Percentiles rank a stretch among this genome's conserved stretches.
Evolutionary conservation across 73 alveolate species (phyloP).

Genomic region (Paramecium tetraurelia): DNA sequence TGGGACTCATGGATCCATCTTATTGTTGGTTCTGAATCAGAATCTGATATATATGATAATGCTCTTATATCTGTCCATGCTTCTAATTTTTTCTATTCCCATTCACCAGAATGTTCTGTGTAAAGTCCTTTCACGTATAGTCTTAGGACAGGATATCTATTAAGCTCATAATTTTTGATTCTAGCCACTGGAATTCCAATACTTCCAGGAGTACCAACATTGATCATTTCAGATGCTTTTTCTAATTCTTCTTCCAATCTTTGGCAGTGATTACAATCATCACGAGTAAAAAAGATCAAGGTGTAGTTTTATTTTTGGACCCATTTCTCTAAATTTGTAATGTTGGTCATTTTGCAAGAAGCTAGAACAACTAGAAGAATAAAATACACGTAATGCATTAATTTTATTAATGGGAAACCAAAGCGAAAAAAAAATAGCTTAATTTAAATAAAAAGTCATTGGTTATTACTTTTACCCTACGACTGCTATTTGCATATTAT

Average conservation of each 20-base stretch:
- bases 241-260: background rate
- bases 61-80: slow-evolving; percentile 10
- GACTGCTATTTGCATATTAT: background rate
- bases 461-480: slow-evolving; percentile 27
- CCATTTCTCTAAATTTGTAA: slow-evolving; percentile 38
- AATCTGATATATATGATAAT: background rate
- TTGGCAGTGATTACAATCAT: slow-evolving; percentile 2
- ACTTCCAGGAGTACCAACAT: slow-evolving; percentile 35
- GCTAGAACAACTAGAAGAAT: slow-evolving; percentile 47
- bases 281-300: background rate
- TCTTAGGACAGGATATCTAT: background rate
- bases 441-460: slow-evolving; percentile 15
- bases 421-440: slow-evolving; percentile 24
- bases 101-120: background rate
- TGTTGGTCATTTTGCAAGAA: background rate
- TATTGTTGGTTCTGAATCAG: slow-evolving; percentile 11
- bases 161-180: background rate
- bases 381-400: slow-evolving; percentile 46
- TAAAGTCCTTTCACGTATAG: background rate
- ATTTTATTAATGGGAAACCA: slow-evolving; percentile 42
- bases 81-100: slow-evolving; percentile 8
- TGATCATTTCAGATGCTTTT: slow-evolving; percentile 34
- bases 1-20: slow-evolving; percentile 44
- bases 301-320: slow-evolving; percentile 22
- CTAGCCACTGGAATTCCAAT: slow-evolving; percentile 34